Evolutionary conservation across 768 basidiomycete species (phyloP).

Genomic region (Calvatia gigantea): DNA sequence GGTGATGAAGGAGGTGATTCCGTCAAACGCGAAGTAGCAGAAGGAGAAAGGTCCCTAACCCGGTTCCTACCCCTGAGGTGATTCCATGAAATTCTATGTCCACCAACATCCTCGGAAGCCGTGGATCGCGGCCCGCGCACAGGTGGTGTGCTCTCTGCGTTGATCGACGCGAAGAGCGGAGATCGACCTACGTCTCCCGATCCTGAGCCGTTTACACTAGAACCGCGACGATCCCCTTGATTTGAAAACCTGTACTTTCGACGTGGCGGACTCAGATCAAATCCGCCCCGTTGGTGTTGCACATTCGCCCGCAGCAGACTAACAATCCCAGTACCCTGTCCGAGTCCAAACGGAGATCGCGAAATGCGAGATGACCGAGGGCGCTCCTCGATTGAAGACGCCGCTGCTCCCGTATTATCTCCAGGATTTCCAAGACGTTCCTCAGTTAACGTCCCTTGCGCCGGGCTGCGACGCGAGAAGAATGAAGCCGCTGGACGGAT

Average conservation of each 20-base stretch:
- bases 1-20: slow-evolving; percentile 3
- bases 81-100: slow-evolving; percentile 2
- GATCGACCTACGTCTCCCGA: not conserved
- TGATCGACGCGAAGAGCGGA: slow-evolving; percentile 1
- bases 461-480: slow-evolving; percentile 15
- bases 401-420: not conserved
- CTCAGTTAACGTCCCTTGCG: not conserved
- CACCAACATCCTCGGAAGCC: slow-evolving; percentile 8
- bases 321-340: slow-evolving; percentile 10
- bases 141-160: slow-evolving; percentile 11
- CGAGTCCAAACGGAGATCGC: slow-evolving; percentile 9
- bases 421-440: not conserved
- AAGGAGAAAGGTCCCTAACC: not conserved
- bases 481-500: slow-evolving; percentile 9
- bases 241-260: slow-evolving; percentile 18
- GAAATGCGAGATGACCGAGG: slow-evolving; percentile 11
- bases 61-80: not conserved
- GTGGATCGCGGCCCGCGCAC: slow-evolving; percentile 1
- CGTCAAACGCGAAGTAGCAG: not conserved
- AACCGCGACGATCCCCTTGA: not conserved
- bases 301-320: slow-evolving; percentile 24
- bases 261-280: slow-evolving; percentile 22
- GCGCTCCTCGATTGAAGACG: not conserved
- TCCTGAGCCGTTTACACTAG: not conserved
- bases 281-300: slow-evolving; percentile 30